Conservation (phyloP, 1,139 yeast species). For the Oligophagozyma castellii region DNA sequence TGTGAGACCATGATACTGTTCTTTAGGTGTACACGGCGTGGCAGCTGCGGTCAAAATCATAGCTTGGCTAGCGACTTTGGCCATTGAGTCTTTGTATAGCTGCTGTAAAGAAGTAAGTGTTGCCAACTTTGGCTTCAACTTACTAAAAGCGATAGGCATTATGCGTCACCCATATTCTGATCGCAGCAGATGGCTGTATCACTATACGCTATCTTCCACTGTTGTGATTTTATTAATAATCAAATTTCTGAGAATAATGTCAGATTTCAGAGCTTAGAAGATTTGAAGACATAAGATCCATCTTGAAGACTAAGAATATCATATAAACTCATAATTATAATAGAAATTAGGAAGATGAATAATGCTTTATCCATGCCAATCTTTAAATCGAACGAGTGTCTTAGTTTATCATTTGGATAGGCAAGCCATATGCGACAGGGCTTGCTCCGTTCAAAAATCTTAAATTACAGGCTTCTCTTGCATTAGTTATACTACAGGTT, state of each 20-base stretch:
- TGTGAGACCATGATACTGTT: conserved; percentile 49
- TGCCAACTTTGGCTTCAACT: background rate
- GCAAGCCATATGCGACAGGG: conserved; percentile 67
- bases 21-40: conserved; percentile 9
- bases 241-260: too few species aligned
- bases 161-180: too few species aligned
- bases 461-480: conserved; percentile 54
- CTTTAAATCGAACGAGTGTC: too few species aligned
- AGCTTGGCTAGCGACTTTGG: conserved; percentile 28
- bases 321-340: too few species aligned
- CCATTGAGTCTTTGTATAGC: conserved; percentile 27
- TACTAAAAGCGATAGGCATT: background rate
- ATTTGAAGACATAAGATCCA: too few species aligned
- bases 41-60: conserved; percentile 29
- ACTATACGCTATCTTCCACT: too few species aligned
- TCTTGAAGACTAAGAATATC: too few species aligned
- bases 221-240: too few species aligned
- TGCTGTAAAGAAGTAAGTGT: conserved; percentile 14
- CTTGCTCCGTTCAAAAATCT: conserved; percentile 68
- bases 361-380: too few species aligned
- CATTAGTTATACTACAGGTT: conserved; percentile 34
- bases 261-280: too few species aligned
- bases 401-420: conserved; percentile 26
- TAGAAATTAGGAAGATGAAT: too few species aligned
- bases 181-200: too few species aligned